Conservation (phyloP, 2,329 filamentous ascomycete species). For the Geosmithia putterillii region DNA sequence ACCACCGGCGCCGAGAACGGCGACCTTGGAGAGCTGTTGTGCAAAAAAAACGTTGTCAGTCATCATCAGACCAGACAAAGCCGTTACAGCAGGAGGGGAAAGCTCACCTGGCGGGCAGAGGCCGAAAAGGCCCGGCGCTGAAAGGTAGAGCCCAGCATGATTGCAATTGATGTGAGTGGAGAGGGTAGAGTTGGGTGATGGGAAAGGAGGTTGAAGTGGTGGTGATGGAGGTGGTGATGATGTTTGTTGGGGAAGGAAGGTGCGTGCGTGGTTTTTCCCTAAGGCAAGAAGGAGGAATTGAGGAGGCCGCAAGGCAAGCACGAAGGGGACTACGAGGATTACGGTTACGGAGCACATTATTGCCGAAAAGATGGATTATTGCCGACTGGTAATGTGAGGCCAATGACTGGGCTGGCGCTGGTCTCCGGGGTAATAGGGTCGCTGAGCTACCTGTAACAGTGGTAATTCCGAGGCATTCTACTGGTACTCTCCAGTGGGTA, state of each 20-base stretch:
- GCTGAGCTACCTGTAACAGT: too few relatives aligned
- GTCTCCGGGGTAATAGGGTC: background rate
- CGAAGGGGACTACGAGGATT: background rate
- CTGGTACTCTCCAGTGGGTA: too few relatives aligned
- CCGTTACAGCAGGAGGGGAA: background rate
- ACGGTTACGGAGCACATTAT: background rate
- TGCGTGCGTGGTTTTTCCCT: slow-evolving; percentile 6
- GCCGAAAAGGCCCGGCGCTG: slow-evolving; percentile 75
- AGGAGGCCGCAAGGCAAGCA: background rate
- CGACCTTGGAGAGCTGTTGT: slow-evolving; percentile 82
- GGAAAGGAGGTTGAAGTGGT: slow-evolving; percentile 1
- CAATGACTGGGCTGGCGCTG: background rate
- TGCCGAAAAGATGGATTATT: background rate
- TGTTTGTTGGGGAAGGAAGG: background rate
- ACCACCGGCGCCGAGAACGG: slow-evolving; percentile 91
- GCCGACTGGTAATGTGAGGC: background rate
- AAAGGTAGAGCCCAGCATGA: slow-evolving; percentile 63
- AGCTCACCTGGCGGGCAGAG: slow-evolving; percentile 61
- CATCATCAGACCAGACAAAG: background rate
- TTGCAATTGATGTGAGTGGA: slow-evolving; percentile 23
- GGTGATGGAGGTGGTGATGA: background rate
- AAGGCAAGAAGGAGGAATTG: background rate
- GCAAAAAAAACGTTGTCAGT: background rate
- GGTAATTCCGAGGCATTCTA: too few relatives aligned
- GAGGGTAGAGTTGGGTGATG: background rate